Base-by-base conservation (phyloP, 257 asterid species). In the Ocimum tenuiflorum region DNA sequence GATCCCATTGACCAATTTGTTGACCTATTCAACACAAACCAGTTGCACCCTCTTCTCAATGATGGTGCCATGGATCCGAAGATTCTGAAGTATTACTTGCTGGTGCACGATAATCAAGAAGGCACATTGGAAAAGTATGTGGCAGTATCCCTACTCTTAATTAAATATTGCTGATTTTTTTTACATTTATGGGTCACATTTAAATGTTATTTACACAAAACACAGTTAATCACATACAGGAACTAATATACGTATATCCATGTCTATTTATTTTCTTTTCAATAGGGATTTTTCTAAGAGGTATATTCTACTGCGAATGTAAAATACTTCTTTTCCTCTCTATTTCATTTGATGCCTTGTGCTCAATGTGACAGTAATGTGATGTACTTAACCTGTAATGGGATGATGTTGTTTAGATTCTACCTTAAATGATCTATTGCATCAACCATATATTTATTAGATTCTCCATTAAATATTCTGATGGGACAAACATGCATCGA, bases 1-100 rank as follows among this genome's bases (percentile, higher is more conserved):
- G 86, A 88, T 65, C 95, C 95, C 0, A 81, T 94, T 72, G 82
- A 70, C 78, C 86, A 86, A 76, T 82, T 90, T 75, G 87, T 86
- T 75, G 95, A 94, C 73, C 87, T 90, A 65, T 94, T 86, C 83
- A 88, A 82, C 85, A 71, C 80, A 53, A 83, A 77, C 71, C 88
- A 90, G 79, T 75, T 90, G 81, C 97, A 96, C 7, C 71, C 96
- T 72, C 91, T 88, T 76, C 82, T 94, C 54, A 94, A 80, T 63
- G 89, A 83, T 77, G 99, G 97, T 64, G 82, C 91, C 36, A 94
- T 90, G 97, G 96, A 94, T 79, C 97, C 99, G 53, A 90, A 90
- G 78, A 90, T 94, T 78, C 81, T 82, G 77, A 94, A 94, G 87
- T 83, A 87, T 72, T 94, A 81, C 76, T 74, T 94, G 70, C 71